phyloP scores from a whole-genome alignment of 805 yeast species.

The Millerago galiae region DNA sequence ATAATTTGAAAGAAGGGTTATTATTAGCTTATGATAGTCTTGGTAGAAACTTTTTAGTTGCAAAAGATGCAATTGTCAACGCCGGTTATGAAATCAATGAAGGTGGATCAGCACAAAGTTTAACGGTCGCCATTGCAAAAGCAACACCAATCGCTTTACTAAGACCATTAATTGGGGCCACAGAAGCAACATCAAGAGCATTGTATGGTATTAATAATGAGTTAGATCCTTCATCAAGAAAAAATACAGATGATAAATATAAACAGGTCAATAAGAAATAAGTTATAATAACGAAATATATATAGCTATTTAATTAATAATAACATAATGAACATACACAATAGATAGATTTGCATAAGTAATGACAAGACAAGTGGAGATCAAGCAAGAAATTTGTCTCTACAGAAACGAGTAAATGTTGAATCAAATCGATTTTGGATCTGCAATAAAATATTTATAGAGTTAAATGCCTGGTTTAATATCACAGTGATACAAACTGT shows the following conservation, averaged over 20 bases:
- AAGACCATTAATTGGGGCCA: conserved; percentile 86
- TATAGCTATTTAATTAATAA: too few relatives aligned
- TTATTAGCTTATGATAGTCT: conserved; percentile 67
- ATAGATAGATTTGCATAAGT: too few relatives aligned
- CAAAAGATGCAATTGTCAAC: conserved; percentile 53
- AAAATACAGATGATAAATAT: conserved; percentile 62
- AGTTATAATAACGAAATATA: not conserved
- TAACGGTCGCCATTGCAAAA: conserved; percentile 59
- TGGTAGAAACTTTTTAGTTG: conserved; percentile 59
- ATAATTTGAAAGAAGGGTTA: conserved; percentile 62
- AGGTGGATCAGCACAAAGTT: conserved; percentile 60
- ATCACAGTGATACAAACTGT: too few relatives aligned
- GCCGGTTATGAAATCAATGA: conserved; percentile 58
- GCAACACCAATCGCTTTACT: conserved; percentile 78
- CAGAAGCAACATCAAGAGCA: conserved; percentile 81
- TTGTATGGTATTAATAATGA: conserved; percentile 80
- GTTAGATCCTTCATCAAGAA: conserved; percentile 58
- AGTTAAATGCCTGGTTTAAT: too few relatives aligned
- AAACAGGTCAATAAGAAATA: conserved; percentile 25
- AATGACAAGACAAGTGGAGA: too few relatives aligned
- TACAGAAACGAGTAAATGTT: too few relatives aligned
- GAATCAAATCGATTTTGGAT: too few relatives aligned
- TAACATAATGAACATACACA: too few relatives aligned
- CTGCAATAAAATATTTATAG: too few relatives aligned
- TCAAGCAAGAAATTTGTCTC: too few relatives aligned